Evolutionary conservation across 345 rosid species (phyloP), one percentile per base, ranked within the genome.

Genomic region (Lepidium sativum): DNA sequence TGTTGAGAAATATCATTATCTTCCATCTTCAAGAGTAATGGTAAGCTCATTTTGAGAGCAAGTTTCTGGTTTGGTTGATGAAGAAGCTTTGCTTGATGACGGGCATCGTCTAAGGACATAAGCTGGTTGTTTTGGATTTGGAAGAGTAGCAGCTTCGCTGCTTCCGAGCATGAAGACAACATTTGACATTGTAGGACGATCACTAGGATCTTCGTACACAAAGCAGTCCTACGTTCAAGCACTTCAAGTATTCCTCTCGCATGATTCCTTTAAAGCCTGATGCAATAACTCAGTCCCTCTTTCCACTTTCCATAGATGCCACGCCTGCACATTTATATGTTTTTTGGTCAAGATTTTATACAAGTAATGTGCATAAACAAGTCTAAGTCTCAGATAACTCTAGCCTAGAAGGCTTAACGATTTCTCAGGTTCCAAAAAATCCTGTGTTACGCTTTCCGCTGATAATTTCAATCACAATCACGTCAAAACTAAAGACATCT

Each of bases 401-500:
- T 81, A 54, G 31, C 83, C 83, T 13, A 87, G 60, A 38, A 87
- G 80, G 74, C 79, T 76, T 17, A 79, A 32, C n/a, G 70, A 57
- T 16, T 58, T 64, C 52, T 78, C 69, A 5, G 81, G 70, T 2
- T 61, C n/a, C 72, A 61, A 59, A 70, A 57, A 64, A 73, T 5
- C 74, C 79, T 0, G 71, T 70, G 76, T 82, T 83, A 35, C 76
- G 72, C 65, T 65, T 81, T 38, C 87, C 95, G 2, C 74, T 83
- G 13, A 85, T 67, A 25, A 68, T 78, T 67, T 83, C 91, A 11
- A 87, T 63, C 6, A 87, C 60, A 16, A 85, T 71, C 12, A 85
- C 95, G 12, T 91, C 86, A 10, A 83, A 87, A 60, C 86, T 85
- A 35, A 78, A 87, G 0, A 83, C 83, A 37, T 85, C 88, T 2